Percentiles rank a stretch among this genome's conserved stretches.
phyloP scores from a whole-genome alignment of 2,329 filamentous ascomycete genomes.

The Penicillium sp. region DNA sequence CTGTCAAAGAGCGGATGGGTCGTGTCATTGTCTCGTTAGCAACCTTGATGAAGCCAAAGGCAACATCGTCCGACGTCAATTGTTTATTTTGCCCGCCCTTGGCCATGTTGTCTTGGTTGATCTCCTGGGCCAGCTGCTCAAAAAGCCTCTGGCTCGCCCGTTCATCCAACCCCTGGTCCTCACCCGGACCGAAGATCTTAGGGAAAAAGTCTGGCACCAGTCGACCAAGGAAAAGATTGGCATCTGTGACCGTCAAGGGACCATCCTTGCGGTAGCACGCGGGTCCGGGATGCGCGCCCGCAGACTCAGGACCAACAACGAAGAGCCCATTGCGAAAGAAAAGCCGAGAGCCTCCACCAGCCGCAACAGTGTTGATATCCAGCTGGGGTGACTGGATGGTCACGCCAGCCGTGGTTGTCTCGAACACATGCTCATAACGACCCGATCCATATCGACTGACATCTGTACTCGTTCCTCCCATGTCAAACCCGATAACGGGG shows the following conservation, averaged over 20 bases:
- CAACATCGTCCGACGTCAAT: slow-evolving; percentile 77
- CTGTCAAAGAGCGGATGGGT: slow-evolving; percentile 82
- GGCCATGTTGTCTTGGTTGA: slow-evolving; percentile 62
- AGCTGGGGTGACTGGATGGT: slow-evolving; percentile 86
- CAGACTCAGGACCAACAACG: slow-evolving; percentile 84
- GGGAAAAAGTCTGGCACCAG: slow-evolving; percentile 88
- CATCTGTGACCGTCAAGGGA: slow-evolving; percentile 88
- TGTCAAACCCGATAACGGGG: slow-evolving; percentile 88
- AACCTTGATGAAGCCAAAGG: slow-evolving; percentile 83
- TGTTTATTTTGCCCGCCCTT: slow-evolving; percentile 35
- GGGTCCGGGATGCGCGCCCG: slow-evolving; percentile 82
- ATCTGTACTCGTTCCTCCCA: slow-evolving; percentile 88
- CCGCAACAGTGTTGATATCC: slow-evolving; percentile 88
- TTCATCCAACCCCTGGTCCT: slow-evolving; percentile 72
- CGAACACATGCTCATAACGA: slow-evolving; percentile 85
- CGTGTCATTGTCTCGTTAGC: slow-evolving; percentile 90
- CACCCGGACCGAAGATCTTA: slow-evolving; percentile 83
- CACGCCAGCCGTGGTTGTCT: slow-evolving; percentile 84
- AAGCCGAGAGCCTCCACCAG: slow-evolving; percentile 71
- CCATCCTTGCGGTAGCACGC: slow-evolving; percentile 89
- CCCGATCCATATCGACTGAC: slow-evolving; percentile 81
- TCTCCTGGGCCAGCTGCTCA: slow-evolving; percentile 67
- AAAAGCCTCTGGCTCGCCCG: slow-evolving; percentile 69
- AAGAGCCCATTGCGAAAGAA: slow-evolving; percentile 51
- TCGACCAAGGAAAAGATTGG: slow-evolving; percentile 79